These are phyloP conservation scores for Stephanodiscus triporus DNA, from an alignment of 108 stramenopile genomes.

Conservation along the genomic window DNA sequence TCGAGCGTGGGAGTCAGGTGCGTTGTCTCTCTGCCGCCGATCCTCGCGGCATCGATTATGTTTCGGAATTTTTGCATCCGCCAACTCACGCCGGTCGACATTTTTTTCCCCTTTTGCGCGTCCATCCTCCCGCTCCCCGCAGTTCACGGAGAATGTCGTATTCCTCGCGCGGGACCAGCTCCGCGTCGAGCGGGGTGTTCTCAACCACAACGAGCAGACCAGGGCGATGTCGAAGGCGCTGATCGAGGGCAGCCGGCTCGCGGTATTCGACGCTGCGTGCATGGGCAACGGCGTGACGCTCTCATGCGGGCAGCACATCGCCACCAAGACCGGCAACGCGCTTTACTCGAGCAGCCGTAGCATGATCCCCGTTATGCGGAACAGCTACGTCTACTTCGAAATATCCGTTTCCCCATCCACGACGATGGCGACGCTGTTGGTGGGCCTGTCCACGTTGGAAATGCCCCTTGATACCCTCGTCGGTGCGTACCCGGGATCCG, in stretches of 20 bases:
- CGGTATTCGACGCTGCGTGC: slow-evolving; percentile 89
- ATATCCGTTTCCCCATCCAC: slow-evolving; percentile 77
- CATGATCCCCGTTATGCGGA: slow-evolving; percentile 92
- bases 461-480: slow-evolving; percentile 96
- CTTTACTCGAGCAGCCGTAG: slow-evolving; percentile 84
- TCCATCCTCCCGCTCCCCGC: slow-evolving; percentile 12
- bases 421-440: slow-evolving; percentile 68
- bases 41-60: neutral
- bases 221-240: slow-evolving; percentile 86
- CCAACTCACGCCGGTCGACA: neutral
- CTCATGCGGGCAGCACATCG: slow-evolving; percentile 90
- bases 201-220: slow-evolving; percentile 78
- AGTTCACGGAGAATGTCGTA: slow-evolving; percentile 92
- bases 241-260: slow-evolving; percentile 76
- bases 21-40: neutral
- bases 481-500: slow-evolving; percentile 91
- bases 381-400: slow-evolving; percentile 95
- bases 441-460: slow-evolving; percentile 93
- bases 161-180: slow-evolving; percentile 95
- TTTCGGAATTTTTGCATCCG: neutral
- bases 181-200: slow-evolving; percentile 79
- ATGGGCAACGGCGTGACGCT: slow-evolving; percentile 73
- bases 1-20: slow-evolving; percentile 68
- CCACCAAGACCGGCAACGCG: slow-evolving; percentile 88
- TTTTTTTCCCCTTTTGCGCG: neutral